Evolutionary conservation across 2,329 filamentous ascomycete genomes (phyloP).

Genomic region (Elsinoe batatas): DNA sequence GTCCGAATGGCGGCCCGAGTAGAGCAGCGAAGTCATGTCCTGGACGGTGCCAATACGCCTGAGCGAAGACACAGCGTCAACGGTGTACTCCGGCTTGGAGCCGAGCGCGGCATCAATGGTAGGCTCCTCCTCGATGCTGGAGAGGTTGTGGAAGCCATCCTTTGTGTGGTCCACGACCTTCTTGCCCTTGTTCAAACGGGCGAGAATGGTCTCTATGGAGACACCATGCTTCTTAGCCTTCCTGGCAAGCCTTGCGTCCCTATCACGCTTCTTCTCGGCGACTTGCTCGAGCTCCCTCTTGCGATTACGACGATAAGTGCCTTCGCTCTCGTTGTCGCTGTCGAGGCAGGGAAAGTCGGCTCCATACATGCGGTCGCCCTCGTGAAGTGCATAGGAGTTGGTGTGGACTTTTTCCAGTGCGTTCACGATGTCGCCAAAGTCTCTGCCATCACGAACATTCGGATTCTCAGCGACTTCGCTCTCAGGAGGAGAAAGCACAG

Average conservation of each 20-base stretch:
- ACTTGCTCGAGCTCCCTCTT: not conserved
- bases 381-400: not conserved
- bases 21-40: not conserved
- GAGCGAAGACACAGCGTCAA: not conserved
- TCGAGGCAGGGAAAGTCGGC: not conserved
- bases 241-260: not conserved
- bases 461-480: not conserved
- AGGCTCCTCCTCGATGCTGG: not conserved
- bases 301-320: not conserved
- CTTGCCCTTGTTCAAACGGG: not conserved
- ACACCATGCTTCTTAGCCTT: not conserved
- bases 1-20: not conserved
- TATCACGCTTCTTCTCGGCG: not conserved
- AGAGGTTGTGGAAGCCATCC: not conserved
- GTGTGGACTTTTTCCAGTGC: not conserved
- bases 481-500: not conserved
- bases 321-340: constrained; percentile 8
- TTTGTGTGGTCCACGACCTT: not conserved
- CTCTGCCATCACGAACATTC: not conserved
- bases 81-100: not conserved
- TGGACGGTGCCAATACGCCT: not conserved
- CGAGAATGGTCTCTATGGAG: not conserved
- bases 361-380: not conserved
- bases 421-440: not conserved
- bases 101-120: not conserved